Conservation (phyloP, 305 asterid genomes). For the Ruellia speciosa region DNA sequence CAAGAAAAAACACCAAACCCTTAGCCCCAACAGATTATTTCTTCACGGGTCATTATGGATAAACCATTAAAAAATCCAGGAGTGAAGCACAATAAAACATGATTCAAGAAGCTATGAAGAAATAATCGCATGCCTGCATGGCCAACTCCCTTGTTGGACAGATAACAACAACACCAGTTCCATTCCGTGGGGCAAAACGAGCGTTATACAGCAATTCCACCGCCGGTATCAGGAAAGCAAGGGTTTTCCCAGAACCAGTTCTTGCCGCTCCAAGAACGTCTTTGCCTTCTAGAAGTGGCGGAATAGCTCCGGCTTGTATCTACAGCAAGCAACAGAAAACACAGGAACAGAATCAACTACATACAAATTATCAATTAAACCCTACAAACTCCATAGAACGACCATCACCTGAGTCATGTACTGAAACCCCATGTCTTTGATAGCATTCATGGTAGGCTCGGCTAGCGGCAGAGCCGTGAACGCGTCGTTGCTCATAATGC, state of each 20-base stretch:
- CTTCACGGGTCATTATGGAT: neutral
- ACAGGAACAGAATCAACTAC: neutral
- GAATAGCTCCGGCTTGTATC: slow-evolving; percentile 87
- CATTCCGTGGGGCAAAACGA: slow-evolving; percentile 65
- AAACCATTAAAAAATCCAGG: neutral
- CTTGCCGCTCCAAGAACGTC: slow-evolving; percentile 98
- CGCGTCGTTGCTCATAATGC: slow-evolving; percentile 75
- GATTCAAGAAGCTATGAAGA: neutral
- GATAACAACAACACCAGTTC: slow-evolving; percentile 79
- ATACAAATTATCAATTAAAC: neutral
- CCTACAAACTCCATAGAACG: neutral
- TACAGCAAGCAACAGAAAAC: slow-evolving; percentile 25
- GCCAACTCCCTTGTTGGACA: slow-evolving; percentile 98
- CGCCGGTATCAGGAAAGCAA: slow-evolving; percentile 81
- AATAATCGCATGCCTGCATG: slow-evolving; percentile 46
- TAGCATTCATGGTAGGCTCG: slow-evolving; percentile 56
- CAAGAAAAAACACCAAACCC: too few species aligned
- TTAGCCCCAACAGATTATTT: too few species aligned
- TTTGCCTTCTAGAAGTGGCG: slow-evolving; percentile 74
- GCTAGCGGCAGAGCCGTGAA: slow-evolving; percentile 48
- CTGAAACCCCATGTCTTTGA: slow-evolving; percentile 61
- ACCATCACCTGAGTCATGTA: slow-evolving; percentile 70
- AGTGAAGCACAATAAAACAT: slow-evolving; percentile 2
- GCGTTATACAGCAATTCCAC: slow-evolving; percentile 58
- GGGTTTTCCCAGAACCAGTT: slow-evolving; percentile 96